These are phyloP conservation scores for Lactarius indigo DNA, from an alignment of 768 basidiomycete genomes.

Conservation along the genomic window DNA sequence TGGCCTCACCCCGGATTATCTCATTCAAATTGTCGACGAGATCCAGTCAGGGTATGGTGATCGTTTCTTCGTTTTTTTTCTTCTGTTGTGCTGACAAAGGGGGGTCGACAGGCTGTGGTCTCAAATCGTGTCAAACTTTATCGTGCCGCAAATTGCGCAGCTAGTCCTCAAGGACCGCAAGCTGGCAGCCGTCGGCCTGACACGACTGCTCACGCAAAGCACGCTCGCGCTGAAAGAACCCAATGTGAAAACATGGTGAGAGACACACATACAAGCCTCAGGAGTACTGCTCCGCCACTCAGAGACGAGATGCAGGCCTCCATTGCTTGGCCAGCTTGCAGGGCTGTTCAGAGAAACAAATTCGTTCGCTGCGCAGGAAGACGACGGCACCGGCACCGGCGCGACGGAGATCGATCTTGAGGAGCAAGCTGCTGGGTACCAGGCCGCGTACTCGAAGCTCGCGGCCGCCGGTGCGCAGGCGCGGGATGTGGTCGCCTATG, in stretches of 20 bases:
- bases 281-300: neutral
- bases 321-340: slow-evolving; percentile 62
- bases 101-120: slow-evolving; percentile 61
- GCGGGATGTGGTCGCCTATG: slow-evolving; percentile 60
- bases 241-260: slow-evolving; percentile 62
- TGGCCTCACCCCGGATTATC: slow-evolving; percentile 72
- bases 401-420: slow-evolving; percentile 84
- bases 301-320: slow-evolving; percentile 50
- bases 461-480: slow-evolving; percentile 69
- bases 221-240: slow-evolving; percentile 64
- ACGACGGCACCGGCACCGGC: slow-evolving; percentile 50
- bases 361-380: slow-evolving; percentile 52
- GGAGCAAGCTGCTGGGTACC: slow-evolving; percentile 87
- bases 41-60: slow-evolving; percentile 76
- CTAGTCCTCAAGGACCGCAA: slow-evolving; percentile 83
- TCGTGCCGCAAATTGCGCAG: slow-evolving; percentile 78
- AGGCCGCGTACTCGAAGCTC: slow-evolving; percentile 88
- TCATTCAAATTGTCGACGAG: slow-evolving; percentile 73
- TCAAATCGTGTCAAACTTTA: slow-evolving; percentile 70
- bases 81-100: neutral
- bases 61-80: neutral
- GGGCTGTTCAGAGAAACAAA: slow-evolving; percentile 79
- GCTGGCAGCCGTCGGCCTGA: slow-evolving; percentile 75
- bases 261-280: neutral
- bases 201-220: slow-evolving; percentile 74